Base-by-base conservation (phyloP, 108 stramenopile species). In the Skeletonema grethae region DNA sequence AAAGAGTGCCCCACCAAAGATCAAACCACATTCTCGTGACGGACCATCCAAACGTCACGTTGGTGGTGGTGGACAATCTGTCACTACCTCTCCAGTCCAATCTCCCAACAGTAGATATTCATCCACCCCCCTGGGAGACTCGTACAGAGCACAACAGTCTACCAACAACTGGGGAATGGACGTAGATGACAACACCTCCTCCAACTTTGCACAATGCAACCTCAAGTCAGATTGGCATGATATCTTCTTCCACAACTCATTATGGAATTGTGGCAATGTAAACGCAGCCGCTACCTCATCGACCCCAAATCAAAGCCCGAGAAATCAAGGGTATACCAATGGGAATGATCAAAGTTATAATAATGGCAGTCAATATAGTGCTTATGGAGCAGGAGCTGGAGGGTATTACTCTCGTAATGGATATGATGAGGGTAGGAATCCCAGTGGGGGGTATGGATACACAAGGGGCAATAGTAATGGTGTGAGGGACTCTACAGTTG, bases 21-120 rank as follows among this genome's bases (percentile, higher is more conserved):
- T 90, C 61, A 90, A 90, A 58, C 67, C 85, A 12, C 80, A 89
- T 67, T 85, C 89, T 25, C 82, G 92, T n/a, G 92, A 93, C n/a
- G 59, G 45, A 6, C 83, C 84, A 24, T 83, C 82, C 11, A 67
- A 72, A 30, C 57, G 65, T 46, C 77, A 82, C 36, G 64, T 69
- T 28, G 25, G 25, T 28, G 25, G 25, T n/a, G 43, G 12, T 34
- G 34, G 34, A 34, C 7, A 7, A 45, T 45, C 46, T 2, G 46
- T 18, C 46, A 48, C 5, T 48, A 2, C 46, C 18, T 4, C 46
- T 48, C 18, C 46, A 38, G 36, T 38, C 46, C 46, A 48, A 6
- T 48, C 66, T 13, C 58, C 66, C 25, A 67, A 32, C 36, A 48
- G 65, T 43, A 28, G 25, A 28, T 70, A 76, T 53, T 69, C 69